These are phyloP conservation scores for Craterostigma plantagineum DNA, from an alignment of 257 asterid genomes.

Conservation along the genomic window DNA sequence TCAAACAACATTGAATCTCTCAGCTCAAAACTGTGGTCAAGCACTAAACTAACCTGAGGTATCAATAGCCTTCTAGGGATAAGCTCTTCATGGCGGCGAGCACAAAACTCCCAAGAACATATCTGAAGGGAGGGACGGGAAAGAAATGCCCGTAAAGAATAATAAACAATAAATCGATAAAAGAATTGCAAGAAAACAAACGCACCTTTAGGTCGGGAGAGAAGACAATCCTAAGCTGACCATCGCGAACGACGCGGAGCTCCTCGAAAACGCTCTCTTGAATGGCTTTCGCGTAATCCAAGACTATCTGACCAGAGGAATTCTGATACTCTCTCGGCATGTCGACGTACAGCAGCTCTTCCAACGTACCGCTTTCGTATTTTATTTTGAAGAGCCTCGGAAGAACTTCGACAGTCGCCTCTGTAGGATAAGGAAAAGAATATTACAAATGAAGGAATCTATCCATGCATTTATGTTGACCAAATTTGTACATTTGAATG, in stretches of 20 bases:
- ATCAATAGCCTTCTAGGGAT: conserved; percentile 84
- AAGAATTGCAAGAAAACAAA: conserved; percentile 2
- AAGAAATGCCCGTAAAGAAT: conserved; percentile 1
- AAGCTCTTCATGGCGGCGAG: conserved; percentile 93
- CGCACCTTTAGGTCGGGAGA: conserved; percentile 87
- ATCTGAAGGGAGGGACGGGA: conserved; percentile 28
- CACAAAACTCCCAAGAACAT: conserved; percentile 98
- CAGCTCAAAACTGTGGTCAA: too few species aligned
- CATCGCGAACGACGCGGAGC: conserved; percentile 98
- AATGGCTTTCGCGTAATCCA: conserved; percentile 87
- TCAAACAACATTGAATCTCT: too few species aligned
- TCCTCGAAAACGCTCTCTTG: conserved; percentile 98
- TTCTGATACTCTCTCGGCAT: conserved; percentile 96
- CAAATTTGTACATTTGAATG: too few species aligned
- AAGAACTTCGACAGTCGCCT: conserved; percentile 92
- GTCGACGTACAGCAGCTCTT: conserved; percentile 89
- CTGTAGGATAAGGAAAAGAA: conserved; percentile 21
- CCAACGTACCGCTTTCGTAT: conserved; percentile 91
- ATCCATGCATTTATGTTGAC: too few species aligned
- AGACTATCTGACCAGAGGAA: conserved; percentile 81
- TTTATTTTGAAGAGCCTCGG: conserved; percentile 93
- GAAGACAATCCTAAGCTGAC: conserved; percentile 90
- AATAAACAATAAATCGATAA: conserved; percentile 3
- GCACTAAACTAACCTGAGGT: conserved; percentile 64
- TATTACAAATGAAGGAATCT: neutral